Base-by-base conservation (phyloP, 257 asterid species). In the Solanum tarijense region DNA sequence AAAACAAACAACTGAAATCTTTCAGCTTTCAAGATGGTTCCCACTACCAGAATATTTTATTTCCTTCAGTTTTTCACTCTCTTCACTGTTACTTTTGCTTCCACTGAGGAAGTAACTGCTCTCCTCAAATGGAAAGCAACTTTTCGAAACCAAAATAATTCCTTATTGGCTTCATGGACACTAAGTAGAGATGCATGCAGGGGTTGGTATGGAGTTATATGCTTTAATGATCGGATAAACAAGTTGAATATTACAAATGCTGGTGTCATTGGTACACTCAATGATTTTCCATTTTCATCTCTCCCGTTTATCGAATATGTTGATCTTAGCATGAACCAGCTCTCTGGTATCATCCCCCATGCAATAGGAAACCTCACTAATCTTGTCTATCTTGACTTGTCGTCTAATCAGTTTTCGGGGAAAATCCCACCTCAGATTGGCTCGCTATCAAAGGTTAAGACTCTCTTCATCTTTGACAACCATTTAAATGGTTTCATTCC, bases 281-380 rank as follows among this genome's bases (percentile, higher is more conserved):
- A 74, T 4, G 25, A 48, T 76, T 91, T 91, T 38, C 90, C 93
- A 0, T 91, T 88, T 86, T 83, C 86, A 1, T 69, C 76, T 25
- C 90, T 91, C 21, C 90, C 83, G 2, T 83, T 89, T 89, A 84
- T 91, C 6, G 84, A 86, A 27, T 69, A 32, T 69, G 46, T 91
- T 13, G 93, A 89, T 86, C 9, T 89, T 25, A 32, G 43, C 8
- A 6, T 12, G 11, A 91, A 91, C n/a, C 34, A 38, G 2, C 74
- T 90, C 78, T 86, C 72, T 68, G 89, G 92, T 11, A 39, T 29
- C 3, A 68, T 87, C 3, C 87, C 89, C 6, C 55, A 10, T n/a
- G 52, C 25, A 46, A 68, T 87, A 21, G 55, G 87, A 2, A 48
- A 43, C 0, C 71, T 87, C 41, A 16, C 82, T 16, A 34, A 38